phyloP scores from a whole-genome alignment of 345 rosid species.

The Eucalyptus cloeziana region DNA sequence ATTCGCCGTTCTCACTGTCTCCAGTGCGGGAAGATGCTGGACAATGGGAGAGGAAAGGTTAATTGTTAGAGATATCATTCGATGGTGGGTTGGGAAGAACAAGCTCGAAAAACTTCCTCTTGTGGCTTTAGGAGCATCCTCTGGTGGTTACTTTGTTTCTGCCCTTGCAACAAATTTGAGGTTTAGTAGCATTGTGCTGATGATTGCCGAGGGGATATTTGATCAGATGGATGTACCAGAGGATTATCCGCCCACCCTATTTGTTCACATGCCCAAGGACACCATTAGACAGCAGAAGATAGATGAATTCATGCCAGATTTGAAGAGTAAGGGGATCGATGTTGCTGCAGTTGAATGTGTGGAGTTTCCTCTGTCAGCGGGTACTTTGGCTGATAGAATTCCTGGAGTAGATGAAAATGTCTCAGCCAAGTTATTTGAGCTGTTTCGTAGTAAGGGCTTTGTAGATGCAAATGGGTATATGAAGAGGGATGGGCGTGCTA shows the following conservation, averaged over 20 bases:
- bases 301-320: conserved; percentile 28
- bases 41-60: conserved; percentile 40
- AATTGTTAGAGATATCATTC: conserved; percentile 37
- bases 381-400: conserved; percentile 54
- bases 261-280: conserved; percentile 94
- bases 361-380: conserved; percentile 43
- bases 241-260: conserved; percentile 72
- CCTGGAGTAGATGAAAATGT: conserved; percentile 31
- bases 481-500: conserved; percentile 69
- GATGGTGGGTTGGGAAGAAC: conserved; percentile 44
- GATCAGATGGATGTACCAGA: conserved; percentile 38
- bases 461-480: conserved; percentile 58
- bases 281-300: conserved; percentile 48
- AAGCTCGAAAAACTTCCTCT: conserved; percentile 63
- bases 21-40: conserved; percentile 77
- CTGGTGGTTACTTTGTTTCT: conserved; percentile 87
- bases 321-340: conserved; percentile 54
- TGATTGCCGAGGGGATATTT: conserved; percentile 84
- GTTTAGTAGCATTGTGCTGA: conserved; percentile 65
- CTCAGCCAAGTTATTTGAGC: conserved; percentile 41
- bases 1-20: conserved; percentile 59
- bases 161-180: conserved; percentile 42
- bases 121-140: conserved; percentile 89
- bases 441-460: conserved; percentile 49
- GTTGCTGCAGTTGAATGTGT: conserved; percentile 72